Base-by-base conservation (phyloP, 2,329 filamentous ascomycete genomes). In the Penicillium sp. region DNA sequence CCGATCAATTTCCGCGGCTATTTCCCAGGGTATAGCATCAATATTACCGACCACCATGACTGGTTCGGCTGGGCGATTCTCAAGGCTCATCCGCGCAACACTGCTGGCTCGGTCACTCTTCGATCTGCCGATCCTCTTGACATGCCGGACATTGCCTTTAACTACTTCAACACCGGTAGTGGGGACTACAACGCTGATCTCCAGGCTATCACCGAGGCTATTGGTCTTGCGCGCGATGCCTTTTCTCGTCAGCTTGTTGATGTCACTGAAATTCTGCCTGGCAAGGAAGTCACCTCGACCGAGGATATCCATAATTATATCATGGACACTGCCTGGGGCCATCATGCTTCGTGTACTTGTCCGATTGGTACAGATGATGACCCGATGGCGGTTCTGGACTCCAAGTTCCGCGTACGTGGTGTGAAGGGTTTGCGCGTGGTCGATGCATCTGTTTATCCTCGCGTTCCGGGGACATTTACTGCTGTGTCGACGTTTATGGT, bases 31-130 rank as follows among this genome's bases (percentile, higher is more conserved):
- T 66, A 70, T 43, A 62, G 67, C 2, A 61, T 68, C 2, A 52
- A 57, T 0, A 64, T 70, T 28, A 61, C 61, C 3, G 65, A 64
- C 27, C 39, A 41, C 1, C 45, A 56, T 12, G 64, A 68, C 42
- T 71, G 65, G 61, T 55, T 55, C 37, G 62, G 64, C 9, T 73
- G 70, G 70, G 59, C 48, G 44, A 2, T 67, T 64, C 35, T 85
- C 36, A 80, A 82, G 59, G 72, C 74, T 0, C 79, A 82, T 50
- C 72, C 79, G 0, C 73, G 76, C 36, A 84, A 85, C 56, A 61
- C 57, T 1, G 73, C 72, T 4, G 83, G 83, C 6, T 74, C 70
- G 1, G 80, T 86, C 5, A 71, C 60, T 2, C 71, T 86, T 3
- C 67, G 66, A 7, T 79, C 75, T 0, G 61, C 72, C 0, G 73